Conservation (phyloP, 148 eudicot species). For the Rhododendron mucronatum region DNA sequence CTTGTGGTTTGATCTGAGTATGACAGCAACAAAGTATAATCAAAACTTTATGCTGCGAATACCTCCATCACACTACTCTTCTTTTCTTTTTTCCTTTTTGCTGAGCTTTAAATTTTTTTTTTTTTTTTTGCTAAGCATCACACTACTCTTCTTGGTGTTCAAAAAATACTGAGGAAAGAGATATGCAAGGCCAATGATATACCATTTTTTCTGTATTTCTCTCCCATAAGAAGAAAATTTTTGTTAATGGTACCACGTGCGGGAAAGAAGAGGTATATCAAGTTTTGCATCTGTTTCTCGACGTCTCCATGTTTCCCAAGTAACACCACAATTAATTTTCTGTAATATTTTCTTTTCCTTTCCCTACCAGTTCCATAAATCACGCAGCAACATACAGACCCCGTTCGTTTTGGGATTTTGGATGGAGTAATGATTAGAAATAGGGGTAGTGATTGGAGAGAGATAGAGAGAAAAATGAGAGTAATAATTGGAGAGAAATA, state of each 20-base stretch:
- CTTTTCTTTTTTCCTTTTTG: too few relatives aligned
- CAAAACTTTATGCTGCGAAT: background rate
- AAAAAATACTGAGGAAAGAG: background rate
- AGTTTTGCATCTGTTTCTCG: background rate
- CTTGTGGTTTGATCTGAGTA: conserved; percentile 18
- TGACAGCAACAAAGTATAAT: conserved; percentile 6
- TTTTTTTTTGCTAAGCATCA: background rate
- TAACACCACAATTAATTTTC: background rate
- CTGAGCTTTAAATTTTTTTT: too few relatives aligned
- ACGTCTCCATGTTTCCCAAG: background rate
- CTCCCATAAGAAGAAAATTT: background rate
- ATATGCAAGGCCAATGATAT: background rate
- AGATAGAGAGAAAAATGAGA: too few relatives aligned
- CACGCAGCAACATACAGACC: background rate
- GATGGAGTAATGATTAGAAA: too few relatives aligned
- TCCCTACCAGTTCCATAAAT: background rate
- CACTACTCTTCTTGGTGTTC: background rate
- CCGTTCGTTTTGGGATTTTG: too few relatives aligned
- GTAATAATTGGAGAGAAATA: too few relatives aligned
- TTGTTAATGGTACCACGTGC: background rate
- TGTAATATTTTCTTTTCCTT: background rate
- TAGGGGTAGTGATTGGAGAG: too few relatives aligned
- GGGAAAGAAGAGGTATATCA: background rate
- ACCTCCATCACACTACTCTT: background rate
- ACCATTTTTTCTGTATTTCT: background rate